Evolutionary conservation across 306 rosid genomes (phyloP).

Genomic region (Vigna reflexopilosa): DNA sequence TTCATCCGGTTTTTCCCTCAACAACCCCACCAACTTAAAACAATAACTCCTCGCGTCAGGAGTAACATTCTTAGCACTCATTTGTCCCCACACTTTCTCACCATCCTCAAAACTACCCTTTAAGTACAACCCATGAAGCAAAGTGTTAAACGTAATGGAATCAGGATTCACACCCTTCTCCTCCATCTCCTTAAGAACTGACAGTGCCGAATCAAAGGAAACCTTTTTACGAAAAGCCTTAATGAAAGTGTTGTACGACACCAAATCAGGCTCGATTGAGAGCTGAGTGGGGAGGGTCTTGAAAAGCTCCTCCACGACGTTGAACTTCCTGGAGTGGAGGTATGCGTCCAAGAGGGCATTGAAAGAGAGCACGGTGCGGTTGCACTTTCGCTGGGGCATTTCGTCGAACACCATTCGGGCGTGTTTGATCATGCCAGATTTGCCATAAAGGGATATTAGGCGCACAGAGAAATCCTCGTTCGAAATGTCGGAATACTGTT

Average conservation of each 20-base stretch:
- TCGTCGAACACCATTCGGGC: constrained; percentile 76
- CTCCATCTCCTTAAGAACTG: constrained; percentile 58
- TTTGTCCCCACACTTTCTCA: constrained; percentile 64
- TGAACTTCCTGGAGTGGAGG: constrained; percentile 57
- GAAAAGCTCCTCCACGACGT: constrained; percentile 54
- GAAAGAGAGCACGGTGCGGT: constrained; percentile 60
- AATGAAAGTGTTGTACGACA: constrained; percentile 69
- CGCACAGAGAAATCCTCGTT: constrained; percentile 74
- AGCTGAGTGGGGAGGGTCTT: constrained; percentile 54
- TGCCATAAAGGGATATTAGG: constrained; percentile 59
- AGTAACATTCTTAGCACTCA: constrained; percentile 56
- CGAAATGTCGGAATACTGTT: constrained; percentile 56
- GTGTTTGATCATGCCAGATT: constrained; percentile 57
- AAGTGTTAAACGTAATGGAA: constrained; percentile 66
- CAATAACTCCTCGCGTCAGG: constrained; percentile 64
- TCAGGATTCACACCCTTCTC: constrained; percentile 61
- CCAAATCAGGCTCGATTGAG: constrained; percentile 64
- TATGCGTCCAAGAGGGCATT: constrained; percentile 78
- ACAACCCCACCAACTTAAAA: constrained; percentile 64
- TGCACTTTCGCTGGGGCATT: constrained; percentile 64
- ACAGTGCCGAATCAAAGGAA: constrained; percentile 57
- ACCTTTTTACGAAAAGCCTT: constrained; percentile 61
- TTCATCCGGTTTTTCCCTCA: constrained; percentile 40
- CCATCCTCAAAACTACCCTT: constrained; percentile 62
- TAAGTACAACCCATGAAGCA: constrained; percentile 58